Evolutionary conservation across 768 basidiomycete genomes (phyloP), one percentile per base, ranked within the genome.

Genomic region (Boletellus emodensis): DNA sequence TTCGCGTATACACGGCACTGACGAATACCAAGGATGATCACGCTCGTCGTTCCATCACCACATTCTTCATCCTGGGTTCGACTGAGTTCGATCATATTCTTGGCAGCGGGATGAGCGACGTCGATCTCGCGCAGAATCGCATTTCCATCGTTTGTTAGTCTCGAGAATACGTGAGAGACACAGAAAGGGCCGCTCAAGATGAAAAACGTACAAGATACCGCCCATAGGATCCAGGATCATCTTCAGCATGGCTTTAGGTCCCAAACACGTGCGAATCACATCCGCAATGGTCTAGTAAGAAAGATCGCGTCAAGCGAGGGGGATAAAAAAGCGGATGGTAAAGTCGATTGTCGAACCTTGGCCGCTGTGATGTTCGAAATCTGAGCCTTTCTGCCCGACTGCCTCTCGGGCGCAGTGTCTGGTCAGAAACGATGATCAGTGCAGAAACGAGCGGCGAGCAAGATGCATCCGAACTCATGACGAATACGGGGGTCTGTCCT

Each of bases 211-310:
- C 95, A 97, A 64, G 60, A 99, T 98, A 47, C 96, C 96, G 46
- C 96, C 96, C 96, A 99, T 98, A 1, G 94, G 94, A 73, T 98
- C 95, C 39, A 97, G 72, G 60, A 98, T 96, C 96, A 99, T 98
- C 78, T 98, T 99, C 46, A 98, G 75, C 96, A 98, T 98, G 37
- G 96, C 85, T 64, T 96, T 95, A 1, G 95, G 95, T 1, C 94
- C 96, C 33, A 98, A 70, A 80, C 96, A 98, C 55, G 95, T 98
- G 54, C 95, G 72, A 61, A 98, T 97, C 5, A 99, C 94, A 77
- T 98, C 96, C 55, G 95, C 93, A 1, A 98, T 94, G 9, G 93
- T 96, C 94, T 94, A 51, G 18, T 49, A 13, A 10, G 3, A 57
- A 43, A 9, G 22, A 10, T 32, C 1, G 35, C 17, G 30, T 22